Percentiles rank a stretch among this genome's conserved stretches.
These are phyloP conservation scores for Fusarium robinianum DNA, from an alignment of 2,329 filamentous ascomycete genomes.

Conservation along the genomic window DNA sequence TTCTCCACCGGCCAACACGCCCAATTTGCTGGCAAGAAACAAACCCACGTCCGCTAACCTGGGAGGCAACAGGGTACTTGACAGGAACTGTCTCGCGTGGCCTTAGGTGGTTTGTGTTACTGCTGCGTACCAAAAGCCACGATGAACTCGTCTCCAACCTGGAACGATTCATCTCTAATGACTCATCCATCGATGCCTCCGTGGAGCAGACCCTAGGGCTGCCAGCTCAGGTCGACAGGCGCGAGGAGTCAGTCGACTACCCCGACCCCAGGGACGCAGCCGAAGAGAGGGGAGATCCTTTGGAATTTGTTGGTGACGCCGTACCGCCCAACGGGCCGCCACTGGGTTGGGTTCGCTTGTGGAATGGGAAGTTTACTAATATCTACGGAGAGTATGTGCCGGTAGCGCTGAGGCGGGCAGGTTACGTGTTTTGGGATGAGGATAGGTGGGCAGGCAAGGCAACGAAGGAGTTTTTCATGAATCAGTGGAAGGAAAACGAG, in stretches of 20 bases:
- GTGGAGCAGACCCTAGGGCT: background rate
- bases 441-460: background rate
- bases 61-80: background rate
- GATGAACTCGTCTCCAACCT: background rate
- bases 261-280: background rate
- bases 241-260: background rate
- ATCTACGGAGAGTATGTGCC: conserved; percentile 2
- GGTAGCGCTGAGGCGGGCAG: background rate
- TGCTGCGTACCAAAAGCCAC: background rate
- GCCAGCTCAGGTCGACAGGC: background rate
- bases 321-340: background rate
- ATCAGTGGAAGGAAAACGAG: background rate
- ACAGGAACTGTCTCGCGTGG: background rate
- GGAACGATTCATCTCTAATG: background rate
- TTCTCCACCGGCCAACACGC: too few relatives aligned
- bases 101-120: background rate
- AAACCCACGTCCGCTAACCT: background rate
- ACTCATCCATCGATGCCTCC: background rate
- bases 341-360: background rate
- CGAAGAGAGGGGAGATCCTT: background rate
- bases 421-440: conserved; percentile 2
- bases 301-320: background rate
- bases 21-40: too few relatives aligned
- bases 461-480: background rate
- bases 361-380: background rate